Evolutionary conservation across 2,329 filamentous ascomycete species (phyloP).

Genomic region (Pseudophaeomoniella oleicola): DNA sequence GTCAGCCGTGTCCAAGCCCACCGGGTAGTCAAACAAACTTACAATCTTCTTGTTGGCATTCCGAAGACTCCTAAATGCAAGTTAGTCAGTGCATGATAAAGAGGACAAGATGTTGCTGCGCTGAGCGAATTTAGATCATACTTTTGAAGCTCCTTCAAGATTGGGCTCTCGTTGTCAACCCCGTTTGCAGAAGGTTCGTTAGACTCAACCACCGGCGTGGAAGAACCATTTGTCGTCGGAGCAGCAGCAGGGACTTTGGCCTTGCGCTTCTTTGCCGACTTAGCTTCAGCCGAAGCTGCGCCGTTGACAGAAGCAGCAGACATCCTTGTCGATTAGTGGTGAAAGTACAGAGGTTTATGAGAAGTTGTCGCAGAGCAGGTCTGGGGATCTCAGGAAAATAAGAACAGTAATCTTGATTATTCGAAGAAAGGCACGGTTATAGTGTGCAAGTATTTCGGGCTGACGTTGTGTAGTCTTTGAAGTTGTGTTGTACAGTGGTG

Average conservation of each 20-base stretch:
- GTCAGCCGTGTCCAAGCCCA: constrained; percentile 8
- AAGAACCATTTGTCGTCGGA: constrained; percentile 34
- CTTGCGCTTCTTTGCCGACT: constrained; percentile 53
- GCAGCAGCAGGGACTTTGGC: constrained; percentile 31
- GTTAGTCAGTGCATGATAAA: too few relatives aligned
- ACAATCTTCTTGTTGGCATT: constrained; percentile 92
- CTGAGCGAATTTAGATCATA: constrained; percentile 30
- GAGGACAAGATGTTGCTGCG: constrained; percentile 4
- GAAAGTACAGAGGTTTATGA: too few relatives aligned
- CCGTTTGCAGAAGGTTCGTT: constrained; percentile 35
- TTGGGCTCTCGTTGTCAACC: constrained; percentile 56
- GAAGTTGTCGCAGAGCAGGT: too few relatives aligned
- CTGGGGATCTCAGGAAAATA: too few relatives aligned
- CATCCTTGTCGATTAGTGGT: too few relatives aligned
- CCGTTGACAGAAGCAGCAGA: neutral
- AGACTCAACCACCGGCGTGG: constrained; percentile 29
- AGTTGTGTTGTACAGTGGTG: too few relatives aligned
- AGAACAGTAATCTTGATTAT: too few relatives aligned
- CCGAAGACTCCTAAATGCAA: constrained; percentile 59
- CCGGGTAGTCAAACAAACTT: constrained; percentile 24
- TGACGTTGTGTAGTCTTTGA: neutral
- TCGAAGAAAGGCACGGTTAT: too few relatives aligned
- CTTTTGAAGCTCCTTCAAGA: constrained; percentile 85
- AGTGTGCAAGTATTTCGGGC: too few relatives aligned
- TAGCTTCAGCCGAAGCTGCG: constrained; percentile 32